These are phyloP conservation scores for Francoa sonchifolia DNA, from an alignment of 441 rosid species.

Conservation along the genomic window DNA sequence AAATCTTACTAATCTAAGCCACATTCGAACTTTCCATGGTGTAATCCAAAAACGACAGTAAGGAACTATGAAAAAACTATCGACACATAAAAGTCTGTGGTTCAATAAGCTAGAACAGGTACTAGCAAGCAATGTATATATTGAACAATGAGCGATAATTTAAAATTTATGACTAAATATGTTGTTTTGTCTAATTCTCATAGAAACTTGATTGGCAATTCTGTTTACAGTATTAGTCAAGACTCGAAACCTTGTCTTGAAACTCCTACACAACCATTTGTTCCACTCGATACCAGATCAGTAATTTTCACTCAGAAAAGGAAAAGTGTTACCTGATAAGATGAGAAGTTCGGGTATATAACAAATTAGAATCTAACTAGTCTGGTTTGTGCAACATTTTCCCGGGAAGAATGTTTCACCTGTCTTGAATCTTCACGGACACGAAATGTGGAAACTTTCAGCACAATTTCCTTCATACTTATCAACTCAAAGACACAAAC, in stretches of 20 bases:
- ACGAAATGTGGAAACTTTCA: slow-evolving; percentile 75
- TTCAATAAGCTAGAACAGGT: too few relatives aligned
- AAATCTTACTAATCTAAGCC: too few relatives aligned
- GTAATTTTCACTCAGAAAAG: slow-evolving; percentile 10
- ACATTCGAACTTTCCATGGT: too few relatives aligned
- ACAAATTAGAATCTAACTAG: slow-evolving; percentile 10
- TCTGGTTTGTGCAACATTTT: slow-evolving; percentile 9
- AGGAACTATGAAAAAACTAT: too few relatives aligned
- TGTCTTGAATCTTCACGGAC: slow-evolving; percentile 27
- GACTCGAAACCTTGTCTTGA: slow-evolving; percentile 19
- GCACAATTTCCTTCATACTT: slow-evolving; percentile 55
- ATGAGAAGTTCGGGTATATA: slow-evolving; percentile 14
- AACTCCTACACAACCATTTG: slow-evolving; percentile 18
- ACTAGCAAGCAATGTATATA: too few relatives aligned
- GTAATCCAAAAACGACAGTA: too few relatives aligned
- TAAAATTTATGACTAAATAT: too few relatives aligned
- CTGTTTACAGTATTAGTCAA: slow-evolving; percentile 31
- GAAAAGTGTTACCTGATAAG: slow-evolving; percentile 9
- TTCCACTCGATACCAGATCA: slow-evolving; percentile 16
- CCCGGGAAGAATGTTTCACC: slow-evolving; percentile 18
- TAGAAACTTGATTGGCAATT: slow-evolving; percentile 21
- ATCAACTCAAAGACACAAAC: slow-evolving; percentile 84
- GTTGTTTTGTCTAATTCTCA: too few relatives aligned
- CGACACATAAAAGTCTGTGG: too few relatives aligned
- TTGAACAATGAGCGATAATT: too few relatives aligned